Conservation (phyloP, 768 basidiomycete genomes). For the Pleurotus djamor region DNA sequence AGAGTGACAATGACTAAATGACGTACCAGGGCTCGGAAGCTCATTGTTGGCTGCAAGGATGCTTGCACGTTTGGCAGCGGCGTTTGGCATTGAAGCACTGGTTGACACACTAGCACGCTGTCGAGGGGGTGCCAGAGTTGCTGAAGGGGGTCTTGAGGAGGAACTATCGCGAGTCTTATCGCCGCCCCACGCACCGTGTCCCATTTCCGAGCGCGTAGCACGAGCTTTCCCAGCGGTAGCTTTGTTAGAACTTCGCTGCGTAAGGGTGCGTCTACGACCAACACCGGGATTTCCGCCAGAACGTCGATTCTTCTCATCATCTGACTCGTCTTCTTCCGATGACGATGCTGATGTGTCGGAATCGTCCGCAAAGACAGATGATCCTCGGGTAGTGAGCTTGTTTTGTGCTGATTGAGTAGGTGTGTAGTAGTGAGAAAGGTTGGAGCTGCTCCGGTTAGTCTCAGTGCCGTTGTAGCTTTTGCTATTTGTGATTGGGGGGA, state of each 20-base stretch:
- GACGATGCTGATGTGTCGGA: slow-evolving; percentile 30
- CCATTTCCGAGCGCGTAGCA: slow-evolving; percentile 15
- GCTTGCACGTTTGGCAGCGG: slow-evolving; percentile 51
- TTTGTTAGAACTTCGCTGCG: slow-evolving; percentile 15
- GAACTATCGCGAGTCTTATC: background rate
- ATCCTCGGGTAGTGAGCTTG: background rate
- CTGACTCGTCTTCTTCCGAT: slow-evolving; percentile 29
- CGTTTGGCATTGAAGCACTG: slow-evolving; percentile 51
- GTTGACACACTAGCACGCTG: slow-evolving; percentile 56
- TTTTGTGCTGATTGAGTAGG: background rate
- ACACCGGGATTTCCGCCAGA: slow-evolving; percentile 4
- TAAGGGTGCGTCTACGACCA: slow-evolving; percentile 29
- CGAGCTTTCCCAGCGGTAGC: slow-evolving; percentile 9
- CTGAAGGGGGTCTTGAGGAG: background rate
- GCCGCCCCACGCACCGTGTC: slow-evolving; percentile 6
- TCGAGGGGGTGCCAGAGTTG: slow-evolving; percentile 15
- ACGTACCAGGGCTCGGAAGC: slow-evolving; percentile 26
- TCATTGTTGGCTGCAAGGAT: slow-evolving; percentile 28
- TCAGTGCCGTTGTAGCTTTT: slow-evolving; percentile 2
- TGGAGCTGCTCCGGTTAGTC: slow-evolving; percentile 4
- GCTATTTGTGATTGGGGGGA: background rate
- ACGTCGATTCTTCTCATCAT: slow-evolving; percentile 14
- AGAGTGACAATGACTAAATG: background rate
- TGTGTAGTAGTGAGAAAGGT: slow-evolving; percentile 2
- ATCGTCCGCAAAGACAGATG: slow-evolving; percentile 7